Evolutionary conservation across 441 rosid species (phyloP).

Genomic region (Croton setiger): DNA sequence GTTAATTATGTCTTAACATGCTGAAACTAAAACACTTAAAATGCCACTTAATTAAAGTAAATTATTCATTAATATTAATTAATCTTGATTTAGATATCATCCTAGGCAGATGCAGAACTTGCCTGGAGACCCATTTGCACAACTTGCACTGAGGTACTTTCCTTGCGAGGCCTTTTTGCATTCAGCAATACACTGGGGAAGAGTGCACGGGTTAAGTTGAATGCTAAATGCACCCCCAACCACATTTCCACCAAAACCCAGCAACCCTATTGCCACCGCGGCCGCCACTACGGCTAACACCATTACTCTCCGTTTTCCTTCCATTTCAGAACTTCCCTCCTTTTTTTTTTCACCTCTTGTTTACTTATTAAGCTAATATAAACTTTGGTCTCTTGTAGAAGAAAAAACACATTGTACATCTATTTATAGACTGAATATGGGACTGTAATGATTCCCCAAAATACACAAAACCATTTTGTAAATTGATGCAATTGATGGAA

Average conservation of each 20-base stretch:
- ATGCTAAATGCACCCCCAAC: slow-evolving; percentile 32
- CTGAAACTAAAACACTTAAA: too few species aligned
- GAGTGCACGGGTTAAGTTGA: slow-evolving; percentile 34
- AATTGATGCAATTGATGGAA: background rate
- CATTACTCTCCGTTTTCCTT: slow-evolving; percentile 13
- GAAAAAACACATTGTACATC: slow-evolving; percentile 4
- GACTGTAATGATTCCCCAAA: background rate
- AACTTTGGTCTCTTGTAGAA: background rate
- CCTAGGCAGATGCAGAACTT: slow-evolving; percentile 39
- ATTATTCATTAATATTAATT: too few species aligned
- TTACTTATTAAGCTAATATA: background rate
- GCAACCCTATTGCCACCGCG: background rate
- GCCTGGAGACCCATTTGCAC: slow-evolving; percentile 28
- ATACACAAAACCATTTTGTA: background rate
- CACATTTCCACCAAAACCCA: slow-evolving; percentile 13
- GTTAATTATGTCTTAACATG: too few species aligned
- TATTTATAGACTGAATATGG: slow-evolving; percentile 24
- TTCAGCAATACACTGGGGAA: slow-evolving; percentile 32
- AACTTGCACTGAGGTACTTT: slow-evolving; percentile 33
- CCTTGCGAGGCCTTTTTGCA: slow-evolving; percentile 31
- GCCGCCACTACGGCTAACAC: background rate
- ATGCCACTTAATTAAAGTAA: background rate
- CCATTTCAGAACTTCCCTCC: slow-evolving; percentile 9
- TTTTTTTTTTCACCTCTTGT: too few species aligned
- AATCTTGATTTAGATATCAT: slow-evolving; percentile 3